Evolutionary conservation across 1,284 basidiomycete genomes (phyloP), one percentile per base, ranked within the genome.

Genomic region (Leccinum solheimii): DNA sequence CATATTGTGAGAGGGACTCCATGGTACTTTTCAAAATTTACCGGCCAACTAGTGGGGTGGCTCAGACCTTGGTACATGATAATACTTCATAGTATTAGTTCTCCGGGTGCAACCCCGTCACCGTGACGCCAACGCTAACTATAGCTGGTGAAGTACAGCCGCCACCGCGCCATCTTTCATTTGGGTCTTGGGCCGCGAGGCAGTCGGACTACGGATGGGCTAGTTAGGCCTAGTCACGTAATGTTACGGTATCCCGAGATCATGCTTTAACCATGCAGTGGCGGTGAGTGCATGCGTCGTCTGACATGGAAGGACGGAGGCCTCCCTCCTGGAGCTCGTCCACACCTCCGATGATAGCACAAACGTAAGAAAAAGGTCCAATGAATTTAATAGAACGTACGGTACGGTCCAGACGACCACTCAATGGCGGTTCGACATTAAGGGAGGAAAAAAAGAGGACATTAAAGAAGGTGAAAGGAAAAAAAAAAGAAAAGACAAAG

Each of bases 231-330:
- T 6, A 14, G 60, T 69, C 63, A 68, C 73, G 73, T 72, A 75
- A 73, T 55, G 4, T 62, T 63, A 72, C 73, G 70, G 60, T 65
- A 75, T 72, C 51, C 72, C 72, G 68, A 45, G 45, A 67, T 74
- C 69, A 62, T 67, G 72, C 69, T 56, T 62, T 49, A 50, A 62
- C 65, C 72, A 72, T 21, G 69, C 69, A 73, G 69, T 71, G 72
- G 69, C 71, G 67, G 48, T 71, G 72, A 73, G 68, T 64, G 71
- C 67, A 67, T 21, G 52, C 51, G 56, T 45, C 43, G 43, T 19
- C 43, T 45, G 43, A 48, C 45, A 48, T 21, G 45, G 43, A 19
- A 6, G 36, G 13, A 36, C 54, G 32, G 52, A 54, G 52, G 16
- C 34, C 38, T 32, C 16, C 43, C 16, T 43, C 38, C 51, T 56